A percentile compares a stretch with the other conserved stretches of the same genome.
Evolutionary conservation across 208 protist species (phyloP).

Genomic region (Acanthamoeba comandoni): DNA sequence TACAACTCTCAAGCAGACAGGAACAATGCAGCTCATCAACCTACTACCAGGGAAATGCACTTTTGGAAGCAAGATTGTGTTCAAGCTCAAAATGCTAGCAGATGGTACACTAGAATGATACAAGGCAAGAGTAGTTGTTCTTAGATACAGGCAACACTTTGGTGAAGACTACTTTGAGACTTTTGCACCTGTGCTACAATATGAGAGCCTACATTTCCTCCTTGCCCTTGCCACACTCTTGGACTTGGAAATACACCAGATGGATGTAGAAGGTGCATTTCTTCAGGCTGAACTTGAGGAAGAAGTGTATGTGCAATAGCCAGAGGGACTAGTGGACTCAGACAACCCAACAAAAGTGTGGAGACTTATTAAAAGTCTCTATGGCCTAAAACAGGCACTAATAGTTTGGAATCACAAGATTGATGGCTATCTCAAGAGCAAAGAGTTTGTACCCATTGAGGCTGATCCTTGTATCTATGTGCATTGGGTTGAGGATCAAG

Average conservation of each 20-base stretch:
- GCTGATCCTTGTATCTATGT: conserved; percentile 40
- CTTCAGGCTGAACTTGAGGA: background rate
- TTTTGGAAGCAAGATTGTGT: background rate
- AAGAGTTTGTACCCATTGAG: background rate
- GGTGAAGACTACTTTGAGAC: background rate
- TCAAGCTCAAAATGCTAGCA: conserved; percentile 15
- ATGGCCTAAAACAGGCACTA: conserved; percentile 10
- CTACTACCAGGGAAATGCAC: background rate
- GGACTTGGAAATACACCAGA: background rate
- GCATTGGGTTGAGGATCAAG: background rate
- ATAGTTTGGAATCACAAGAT: background rate
- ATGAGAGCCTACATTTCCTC: background rate
- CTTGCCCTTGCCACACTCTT: background rate
- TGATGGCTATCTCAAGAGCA: background rate
- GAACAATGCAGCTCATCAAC: background rate
- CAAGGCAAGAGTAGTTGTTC: background rate
- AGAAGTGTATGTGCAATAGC: conserved; percentile 9
- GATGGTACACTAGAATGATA: background rate
- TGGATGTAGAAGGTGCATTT: conserved; percentile 25
- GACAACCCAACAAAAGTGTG: background rate
- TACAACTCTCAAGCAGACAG: background rate
- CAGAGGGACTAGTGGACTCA: background rate
- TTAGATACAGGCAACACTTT: background rate
- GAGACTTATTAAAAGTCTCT: background rate
- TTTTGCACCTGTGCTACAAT: background rate